Conservation (phyloP, 768 basidiomycete genomes). For the Amanita pseudoporphyria region DNA sequence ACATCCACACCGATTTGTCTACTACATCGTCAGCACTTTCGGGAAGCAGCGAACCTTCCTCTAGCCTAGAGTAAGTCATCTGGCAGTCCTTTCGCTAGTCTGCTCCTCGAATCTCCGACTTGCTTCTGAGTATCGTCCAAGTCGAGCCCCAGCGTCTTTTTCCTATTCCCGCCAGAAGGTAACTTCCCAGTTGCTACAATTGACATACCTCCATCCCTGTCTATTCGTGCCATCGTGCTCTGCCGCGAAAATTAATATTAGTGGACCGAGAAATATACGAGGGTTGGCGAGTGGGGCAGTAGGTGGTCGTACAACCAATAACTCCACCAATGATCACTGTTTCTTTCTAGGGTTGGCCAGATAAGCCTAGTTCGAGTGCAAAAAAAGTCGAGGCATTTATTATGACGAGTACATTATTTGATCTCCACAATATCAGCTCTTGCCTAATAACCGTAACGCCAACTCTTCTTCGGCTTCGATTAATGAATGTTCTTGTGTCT, state of each 20-base stretch:
- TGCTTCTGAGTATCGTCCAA: constrained; percentile 16
- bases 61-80: constrained; percentile 45
- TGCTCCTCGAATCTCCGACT: constrained; percentile 12
- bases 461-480: constrained; percentile 13
- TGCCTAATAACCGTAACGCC: constrained; percentile 4
- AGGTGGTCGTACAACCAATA: constrained; percentile 77
- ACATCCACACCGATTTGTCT: constrained; percentile 8
- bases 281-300: constrained; percentile 61
- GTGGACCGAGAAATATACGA: constrained; percentile 28
- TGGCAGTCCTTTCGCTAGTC: constrained; percentile 31
- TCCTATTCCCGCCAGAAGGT: constrained; percentile 14
- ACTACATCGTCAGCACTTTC: constrained; percentile 61
- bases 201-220: constrained; percentile 81
- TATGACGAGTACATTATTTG: background rate
- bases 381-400: background rate
- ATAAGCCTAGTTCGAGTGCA: background rate
- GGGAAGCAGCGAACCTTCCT: constrained; percentile 62
- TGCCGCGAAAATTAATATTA: constrained; percentile 53
- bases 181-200: constrained; percentile 58
- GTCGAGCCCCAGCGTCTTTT: constrained; percentile 44
- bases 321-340: constrained; percentile 83
- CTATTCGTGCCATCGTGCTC: constrained; percentile 56
- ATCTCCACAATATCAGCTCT: background rate
- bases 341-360: constrained; percentile 13
- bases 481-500: constrained; percentile 4